A percentile compares a stretch with the other conserved stretches of the same genome.
Conservation (phyloP, 1,139 yeast genomes). For the Saccharomyces hybrid region DNA sequence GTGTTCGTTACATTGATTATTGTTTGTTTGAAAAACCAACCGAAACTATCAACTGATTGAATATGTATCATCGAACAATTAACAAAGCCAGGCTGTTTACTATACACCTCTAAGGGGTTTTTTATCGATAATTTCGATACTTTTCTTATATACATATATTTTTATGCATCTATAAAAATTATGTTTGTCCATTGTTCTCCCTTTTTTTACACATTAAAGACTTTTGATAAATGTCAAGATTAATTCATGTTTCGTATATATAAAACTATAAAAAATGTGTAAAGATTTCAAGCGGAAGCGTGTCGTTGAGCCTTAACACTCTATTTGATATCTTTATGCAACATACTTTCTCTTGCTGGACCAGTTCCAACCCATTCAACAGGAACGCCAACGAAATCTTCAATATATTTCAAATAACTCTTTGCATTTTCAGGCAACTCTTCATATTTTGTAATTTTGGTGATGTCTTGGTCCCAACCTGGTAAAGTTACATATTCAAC, state of each 20-base stretch:
- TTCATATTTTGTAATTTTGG: conserved; percentile 56
- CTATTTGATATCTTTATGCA: conserved; percentile 32
- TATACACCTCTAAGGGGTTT: neutral
- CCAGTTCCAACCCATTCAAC: conserved; percentile 98
- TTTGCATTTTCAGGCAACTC: conserved; percentile 86
- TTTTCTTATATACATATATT: neutral
- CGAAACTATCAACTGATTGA: neutral
- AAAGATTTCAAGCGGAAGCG: neutral
- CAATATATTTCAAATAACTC: conserved; percentile 75
- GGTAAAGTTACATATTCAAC: conserved; percentile 85
- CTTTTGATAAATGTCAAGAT: neutral
- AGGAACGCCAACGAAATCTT: conserved; percentile 74
- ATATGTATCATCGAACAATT: too few species aligned
- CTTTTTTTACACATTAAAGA: neutral
- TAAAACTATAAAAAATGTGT: neutral
- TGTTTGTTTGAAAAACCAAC: conserved; percentile 23
- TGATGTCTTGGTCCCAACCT: conserved; percentile 88
- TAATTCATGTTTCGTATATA: neutral
- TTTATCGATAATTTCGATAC: neutral
- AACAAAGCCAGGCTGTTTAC: neutral
- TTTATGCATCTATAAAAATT: neutral
- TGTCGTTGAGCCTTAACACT: neutral
- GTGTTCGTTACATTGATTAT: conserved; percentile 22
- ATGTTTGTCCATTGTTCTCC: neutral
- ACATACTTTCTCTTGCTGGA: conserved; percentile 87